Conservation (phyloP, 768 basidiomycete species). For the Phaffia tasmanica region DNA sequence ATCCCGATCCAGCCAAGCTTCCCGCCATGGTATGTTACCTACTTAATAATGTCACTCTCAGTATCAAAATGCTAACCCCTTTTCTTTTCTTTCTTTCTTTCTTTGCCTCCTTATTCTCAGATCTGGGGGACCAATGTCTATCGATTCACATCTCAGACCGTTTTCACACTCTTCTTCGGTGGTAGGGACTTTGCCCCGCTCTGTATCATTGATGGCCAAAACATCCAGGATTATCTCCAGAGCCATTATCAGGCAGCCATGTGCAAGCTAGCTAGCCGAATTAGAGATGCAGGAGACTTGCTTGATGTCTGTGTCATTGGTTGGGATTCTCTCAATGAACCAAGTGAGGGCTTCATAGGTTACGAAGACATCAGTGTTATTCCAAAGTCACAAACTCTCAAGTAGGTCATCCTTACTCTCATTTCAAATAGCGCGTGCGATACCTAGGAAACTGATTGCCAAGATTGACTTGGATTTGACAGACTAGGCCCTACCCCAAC, state of each 20-base stretch:
- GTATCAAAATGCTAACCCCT: background rate
- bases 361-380: constrained; percentile 58
- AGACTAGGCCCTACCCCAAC: constrained; percentile 83
- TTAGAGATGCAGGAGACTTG: constrained; percentile 60
- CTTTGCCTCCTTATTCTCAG: background rate
- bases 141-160: constrained; percentile 70
- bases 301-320: constrained; percentile 83
- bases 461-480: background rate
- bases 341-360: constrained; percentile 67
- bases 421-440: background rate
- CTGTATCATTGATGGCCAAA: constrained; percentile 77
- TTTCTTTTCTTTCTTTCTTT: background rate
- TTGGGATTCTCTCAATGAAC: constrained; percentile 96
- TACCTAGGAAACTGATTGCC: background rate
- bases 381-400: constrained; percentile 52
- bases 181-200: constrained; percentile 80
- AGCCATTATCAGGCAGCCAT: constrained; percentile 64
- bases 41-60: background rate
- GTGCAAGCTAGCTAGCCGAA: constrained; percentile 61
- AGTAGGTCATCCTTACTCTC: constrained; percentile 26
- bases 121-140: constrained; percentile 95
- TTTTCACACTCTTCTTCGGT: constrained; percentile 92
- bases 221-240: constrained; percentile 83
- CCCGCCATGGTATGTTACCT: constrained; percentile 57
- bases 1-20: constrained; percentile 57